A percentile compares a stretch with the other conserved stretches of the same genome.
These are phyloP conservation scores for Podospora pseudopauciseta DNA, from an alignment of 495 filamentous ascomycete genomes.

Conservation along the genomic window DNA sequence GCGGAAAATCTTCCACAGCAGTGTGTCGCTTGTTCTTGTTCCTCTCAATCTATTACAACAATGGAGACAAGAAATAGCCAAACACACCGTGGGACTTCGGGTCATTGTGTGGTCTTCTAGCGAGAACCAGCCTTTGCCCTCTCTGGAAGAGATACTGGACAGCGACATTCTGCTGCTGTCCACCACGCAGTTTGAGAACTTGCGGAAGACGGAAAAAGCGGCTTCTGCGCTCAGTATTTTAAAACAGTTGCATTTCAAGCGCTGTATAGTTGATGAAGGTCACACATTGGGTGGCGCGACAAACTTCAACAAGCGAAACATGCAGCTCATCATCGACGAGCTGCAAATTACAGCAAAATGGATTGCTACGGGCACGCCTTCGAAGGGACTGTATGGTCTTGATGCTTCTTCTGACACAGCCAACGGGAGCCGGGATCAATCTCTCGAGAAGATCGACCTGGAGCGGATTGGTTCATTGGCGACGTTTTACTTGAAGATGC, in stretches of 20 bases:
- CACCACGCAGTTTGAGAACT: constrained; percentile 65
- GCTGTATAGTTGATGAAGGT: constrained; percentile 89
- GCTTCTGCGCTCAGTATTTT: constrained; percentile 43
- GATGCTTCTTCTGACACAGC: constrained; percentile 15
- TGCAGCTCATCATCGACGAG: constrained; percentile 62
- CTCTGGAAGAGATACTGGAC: constrained; percentile 53
- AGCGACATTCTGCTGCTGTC: constrained; percentile 83
- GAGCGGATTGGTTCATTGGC: constrained; percentile 70
- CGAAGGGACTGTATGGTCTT: constrained; percentile 73
- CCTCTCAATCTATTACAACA: constrained; percentile 67
- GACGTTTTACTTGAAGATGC: constrained; percentile 64
- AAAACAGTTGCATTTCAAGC: constrained; percentile 71
- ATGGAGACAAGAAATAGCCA: constrained; percentile 62
- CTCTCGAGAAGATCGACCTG: constrained; percentile 65
- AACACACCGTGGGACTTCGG: constrained; percentile 66
- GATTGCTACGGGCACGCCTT: constrained; percentile 90
- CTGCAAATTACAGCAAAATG: constrained; percentile 73
- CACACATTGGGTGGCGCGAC: constrained; percentile 67
- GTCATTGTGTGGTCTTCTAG: constrained; percentile 51
- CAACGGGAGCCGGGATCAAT: background rate
- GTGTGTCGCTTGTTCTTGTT: constrained; percentile 66
- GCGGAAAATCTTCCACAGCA: constrained; percentile 56
- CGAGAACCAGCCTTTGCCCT: constrained; percentile 52
- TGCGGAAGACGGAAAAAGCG: constrained; percentile 46
- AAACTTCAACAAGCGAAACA: constrained; percentile 55